A percentile compares a stretch with the other conserved stretches of the same genome.
Conservation (phyloP, 257 asterid genomes). For the Datura wrightii region DNA sequence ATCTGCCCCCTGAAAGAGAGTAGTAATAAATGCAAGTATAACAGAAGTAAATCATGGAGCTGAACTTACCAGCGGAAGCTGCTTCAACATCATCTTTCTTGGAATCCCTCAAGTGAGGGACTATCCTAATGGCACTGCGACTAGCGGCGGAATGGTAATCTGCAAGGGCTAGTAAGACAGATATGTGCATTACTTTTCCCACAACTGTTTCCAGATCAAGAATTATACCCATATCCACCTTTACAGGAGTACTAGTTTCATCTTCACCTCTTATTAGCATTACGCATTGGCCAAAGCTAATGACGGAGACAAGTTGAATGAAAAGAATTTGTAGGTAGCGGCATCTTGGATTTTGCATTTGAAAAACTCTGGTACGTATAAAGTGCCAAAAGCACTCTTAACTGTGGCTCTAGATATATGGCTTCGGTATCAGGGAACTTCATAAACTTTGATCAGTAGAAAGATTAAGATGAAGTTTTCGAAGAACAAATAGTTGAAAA, state of each 20-base stretch:
- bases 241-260: constrained; percentile 20
- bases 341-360: constrained; percentile 36
- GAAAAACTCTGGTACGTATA: background rate
- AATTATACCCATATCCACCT: constrained; percentile 52
- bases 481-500: background rate
- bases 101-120: constrained; percentile 50
- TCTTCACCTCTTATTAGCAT: constrained; percentile 14
- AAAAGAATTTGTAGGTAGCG: background rate
- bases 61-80: constrained; percentile 43
- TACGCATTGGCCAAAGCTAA: constrained; percentile 24
- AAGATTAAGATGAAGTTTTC: background rate
- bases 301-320: constrained; percentile 24
- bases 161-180: constrained; percentile 49
- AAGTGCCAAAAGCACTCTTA: background rate
- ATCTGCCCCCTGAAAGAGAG: too few species aligned
- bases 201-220: constrained; percentile 40
- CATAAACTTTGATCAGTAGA: background rate
- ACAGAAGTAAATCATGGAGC: background rate
- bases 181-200: constrained; percentile 42
- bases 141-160: constrained; percentile 41
- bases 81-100: constrained; percentile 44
- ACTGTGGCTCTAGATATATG: background rate
- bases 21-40: background rate
- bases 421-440: background rate
- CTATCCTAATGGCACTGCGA: constrained; percentile 36